Conservation (phyloP, 768 basidiomycete genomes). For the Hygrophorus russula region DNA sequence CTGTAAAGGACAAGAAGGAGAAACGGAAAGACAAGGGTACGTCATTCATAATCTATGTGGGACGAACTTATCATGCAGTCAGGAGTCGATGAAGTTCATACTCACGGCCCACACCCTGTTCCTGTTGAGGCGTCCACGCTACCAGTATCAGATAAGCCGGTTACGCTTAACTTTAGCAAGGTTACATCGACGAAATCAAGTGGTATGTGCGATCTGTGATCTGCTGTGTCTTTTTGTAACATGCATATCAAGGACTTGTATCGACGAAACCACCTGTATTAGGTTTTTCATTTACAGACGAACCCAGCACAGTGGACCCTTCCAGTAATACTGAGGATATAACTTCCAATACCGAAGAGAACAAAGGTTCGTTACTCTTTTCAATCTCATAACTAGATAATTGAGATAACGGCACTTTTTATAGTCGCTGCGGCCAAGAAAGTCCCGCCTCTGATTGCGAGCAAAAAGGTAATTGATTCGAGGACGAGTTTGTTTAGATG, state of each 20-base stretch:
- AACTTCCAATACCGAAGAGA: conserved; percentile 18
- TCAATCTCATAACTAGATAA: neutral
- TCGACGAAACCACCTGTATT: neutral
- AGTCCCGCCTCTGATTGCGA: conserved; percentile 73
- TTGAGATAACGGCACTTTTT: neutral
- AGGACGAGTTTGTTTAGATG: conserved; percentile 1
- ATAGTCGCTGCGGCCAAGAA: conserved; percentile 46
- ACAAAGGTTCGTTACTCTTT: conserved; percentile 31
- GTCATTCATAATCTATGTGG: neutral
- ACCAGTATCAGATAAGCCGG: conserved; percentile 71
- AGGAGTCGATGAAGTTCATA: conserved; percentile 22
- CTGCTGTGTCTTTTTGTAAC: conserved; percentile 8
- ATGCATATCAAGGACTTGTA: neutral
- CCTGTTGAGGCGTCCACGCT: conserved; percentile 52
- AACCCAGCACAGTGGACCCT: conserved; percentile 9
- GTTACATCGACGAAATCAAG: conserved; percentile 19
- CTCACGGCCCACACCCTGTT: conserved; percentile 17
- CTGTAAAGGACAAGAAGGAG: conserved; percentile 38
- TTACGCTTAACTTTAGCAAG: conserved; percentile 67
- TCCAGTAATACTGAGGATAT: conserved; percentile 16
- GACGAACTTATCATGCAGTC: neutral
- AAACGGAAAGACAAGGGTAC: conserved; percentile 53
- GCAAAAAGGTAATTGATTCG: conserved; percentile 56
- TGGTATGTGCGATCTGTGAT: conserved; percentile 16
- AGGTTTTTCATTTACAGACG: conserved; percentile 20